Conservation (phyloP, 306 rosid species). For the Malus orientalis region DNA sequence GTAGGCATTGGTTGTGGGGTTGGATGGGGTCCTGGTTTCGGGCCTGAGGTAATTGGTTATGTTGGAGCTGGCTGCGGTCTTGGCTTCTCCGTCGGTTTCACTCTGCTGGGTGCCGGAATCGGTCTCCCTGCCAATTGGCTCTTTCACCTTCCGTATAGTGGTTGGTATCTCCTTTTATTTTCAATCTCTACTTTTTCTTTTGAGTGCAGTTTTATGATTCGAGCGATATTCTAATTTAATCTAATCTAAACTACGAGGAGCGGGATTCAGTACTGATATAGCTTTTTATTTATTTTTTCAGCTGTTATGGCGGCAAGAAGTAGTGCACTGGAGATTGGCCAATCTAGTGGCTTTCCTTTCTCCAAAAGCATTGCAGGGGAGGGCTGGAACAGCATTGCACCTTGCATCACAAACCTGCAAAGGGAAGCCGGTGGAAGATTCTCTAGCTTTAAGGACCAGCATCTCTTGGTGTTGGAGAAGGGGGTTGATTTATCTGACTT, state of each 20-base stretch:
- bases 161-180: slow-evolving; percentile 14
- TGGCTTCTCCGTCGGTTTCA: slow-evolving; percentile 84
- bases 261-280: not conserved
- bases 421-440: slow-evolving; percentile 48
- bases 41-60: slow-evolving; percentile 85
- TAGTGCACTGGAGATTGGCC: slow-evolving; percentile 37
- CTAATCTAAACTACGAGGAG: not conserved
- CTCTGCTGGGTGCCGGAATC: slow-evolving; percentile 69
- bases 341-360: slow-evolving; percentile 27
- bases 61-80: slow-evolving; percentile 97
- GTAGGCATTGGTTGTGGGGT: slow-evolving; percentile 90
- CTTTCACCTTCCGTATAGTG: slow-evolving; percentile 48
- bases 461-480: slow-evolving; percentile 37
- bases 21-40: slow-evolving; percentile 99
- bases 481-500: slow-evolving; percentile 37
- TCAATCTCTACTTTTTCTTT: not conserved
- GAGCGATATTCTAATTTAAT: too few species aligned
- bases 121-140: slow-evolving; percentile 71
- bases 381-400: slow-evolving; percentile 37
- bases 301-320: slow-evolving; percentile 49
- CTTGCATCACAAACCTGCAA: slow-evolving; percentile 40
- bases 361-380: slow-evolving; percentile 19
- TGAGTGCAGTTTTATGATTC: too few species aligned
- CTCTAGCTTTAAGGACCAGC: slow-evolving; percentile 34
- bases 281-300: slow-evolving; percentile 13